These are phyloP conservation scores for Eucalyptus cloeziana DNA, from an alignment of 345 rosid species.

Conservation along the genomic window DNA sequence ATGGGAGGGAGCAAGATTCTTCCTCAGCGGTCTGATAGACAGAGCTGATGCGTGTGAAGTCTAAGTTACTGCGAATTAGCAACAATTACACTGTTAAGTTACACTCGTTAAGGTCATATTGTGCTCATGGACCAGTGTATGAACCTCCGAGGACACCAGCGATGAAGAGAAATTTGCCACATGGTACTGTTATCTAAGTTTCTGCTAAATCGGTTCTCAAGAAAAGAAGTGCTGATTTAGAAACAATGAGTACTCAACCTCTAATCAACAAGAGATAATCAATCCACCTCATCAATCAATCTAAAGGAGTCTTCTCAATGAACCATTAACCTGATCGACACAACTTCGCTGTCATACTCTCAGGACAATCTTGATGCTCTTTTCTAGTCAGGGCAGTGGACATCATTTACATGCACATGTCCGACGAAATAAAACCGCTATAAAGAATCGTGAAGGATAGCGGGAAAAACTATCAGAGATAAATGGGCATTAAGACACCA, in stretches of 20 bases:
- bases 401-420: background rate
- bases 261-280: background rate
- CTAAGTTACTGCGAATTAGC: background rate
- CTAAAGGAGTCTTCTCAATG: background rate
- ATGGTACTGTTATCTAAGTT: background rate
- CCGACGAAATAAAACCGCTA: rapidly evolving
- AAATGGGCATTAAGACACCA: background rate
- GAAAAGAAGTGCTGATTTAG: background rate
- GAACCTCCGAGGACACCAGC: background rate
- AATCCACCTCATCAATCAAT: background rate
- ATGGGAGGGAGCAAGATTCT: background rate
- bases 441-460: background rate
- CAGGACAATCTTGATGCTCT: background rate
- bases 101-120: background rate
- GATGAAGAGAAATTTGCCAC: background rate
- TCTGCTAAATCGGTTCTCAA: background rate
- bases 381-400: background rate
- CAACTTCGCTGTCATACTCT: background rate
- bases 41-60: background rate
- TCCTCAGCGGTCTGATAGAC: background rate
- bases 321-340: background rate
- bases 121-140: background rate
- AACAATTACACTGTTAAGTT: background rate
- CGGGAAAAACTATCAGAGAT: background rate
- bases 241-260: background rate